Conservation (phyloP, 2,329 filamentous ascomycete genomes). For the Alternaria longipes region DNA sequence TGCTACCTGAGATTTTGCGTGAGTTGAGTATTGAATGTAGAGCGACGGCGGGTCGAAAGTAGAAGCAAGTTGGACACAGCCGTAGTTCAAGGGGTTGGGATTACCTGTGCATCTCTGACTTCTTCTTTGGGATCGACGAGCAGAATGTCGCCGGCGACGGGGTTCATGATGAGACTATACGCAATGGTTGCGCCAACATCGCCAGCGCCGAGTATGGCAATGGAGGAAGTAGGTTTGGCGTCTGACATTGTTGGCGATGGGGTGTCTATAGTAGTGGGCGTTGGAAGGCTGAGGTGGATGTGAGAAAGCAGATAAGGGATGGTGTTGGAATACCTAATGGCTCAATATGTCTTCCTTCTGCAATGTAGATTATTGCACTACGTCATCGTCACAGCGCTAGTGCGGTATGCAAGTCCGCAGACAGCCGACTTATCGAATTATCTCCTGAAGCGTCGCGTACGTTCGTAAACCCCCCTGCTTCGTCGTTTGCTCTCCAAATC, state of each 20-base stretch:
- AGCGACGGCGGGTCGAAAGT: no score
- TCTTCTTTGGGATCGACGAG: slow-evolving; percentile 35
- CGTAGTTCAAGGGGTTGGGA: neutral
- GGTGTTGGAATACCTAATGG: neutral
- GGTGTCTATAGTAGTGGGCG: neutral
- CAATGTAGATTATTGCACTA: slow-evolving; percentile 5
- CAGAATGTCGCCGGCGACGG: slow-evolving; percentile 28
- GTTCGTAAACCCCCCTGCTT: neutral
- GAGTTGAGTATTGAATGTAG: no score
- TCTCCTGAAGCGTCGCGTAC: no score
- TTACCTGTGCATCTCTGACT: slow-evolving; percentile 30
- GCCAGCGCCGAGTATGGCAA: slow-evolving; percentile 35
- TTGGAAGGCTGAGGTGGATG: neutral
- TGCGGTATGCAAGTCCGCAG: slow-evolving; percentile 5
- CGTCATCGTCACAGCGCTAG: slow-evolving; percentile 24
- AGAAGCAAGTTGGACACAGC: no score
- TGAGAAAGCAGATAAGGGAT: neutral
- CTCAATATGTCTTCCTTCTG: slow-evolving; percentile 5
- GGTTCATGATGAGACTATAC: slow-evolving; percentile 36
- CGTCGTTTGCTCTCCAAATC: no score
- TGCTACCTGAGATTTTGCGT: neutral
- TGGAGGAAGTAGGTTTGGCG: slow-evolving; percentile 30
- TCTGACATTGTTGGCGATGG: slow-evolving; percentile 14
- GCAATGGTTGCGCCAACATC: slow-evolving; percentile 36
- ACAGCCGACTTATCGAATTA: neutral